A percentile compares a stretch with the other conserved stretches of the same genome.
phyloP scores from a whole-genome alignment of 495 filamentous ascomycete species.

The Penicillium steckii region DNA sequence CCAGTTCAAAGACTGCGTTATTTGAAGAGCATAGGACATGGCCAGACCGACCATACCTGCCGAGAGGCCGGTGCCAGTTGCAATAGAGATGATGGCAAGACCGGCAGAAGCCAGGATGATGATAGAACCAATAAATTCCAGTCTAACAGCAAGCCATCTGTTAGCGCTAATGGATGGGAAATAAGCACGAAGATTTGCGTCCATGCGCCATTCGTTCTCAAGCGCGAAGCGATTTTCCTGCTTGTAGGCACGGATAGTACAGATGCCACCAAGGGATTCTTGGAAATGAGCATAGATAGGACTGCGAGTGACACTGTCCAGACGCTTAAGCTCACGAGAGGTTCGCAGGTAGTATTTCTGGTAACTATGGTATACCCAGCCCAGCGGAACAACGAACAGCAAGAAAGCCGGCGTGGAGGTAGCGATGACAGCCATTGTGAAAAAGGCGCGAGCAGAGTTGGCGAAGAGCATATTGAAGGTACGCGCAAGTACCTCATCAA shows the following conservation, averaged over 20 bases:
- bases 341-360: slow-evolving; percentile 97
- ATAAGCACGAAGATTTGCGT: slow-evolving; percentile 92
- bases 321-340: slow-evolving; percentile 90
- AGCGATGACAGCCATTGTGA: slow-evolving; percentile 85
- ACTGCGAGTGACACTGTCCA: slow-evolving; percentile 92
- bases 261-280: slow-evolving; percentile 90
- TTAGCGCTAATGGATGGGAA: slow-evolving; percentile 97
- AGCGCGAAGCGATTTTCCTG: slow-evolving; percentile 83
- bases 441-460: slow-evolving; percentile 79
- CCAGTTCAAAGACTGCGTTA: slow-evolving; percentile 98
- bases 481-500: slow-evolving; percentile 92
- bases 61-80: slow-evolving; percentile 63
- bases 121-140: slow-evolving; percentile 94
- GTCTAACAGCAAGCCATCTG: slow-evolving; percentile 90
- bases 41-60: slow-evolving; percentile 85
- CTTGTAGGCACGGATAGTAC: slow-evolving; percentile 95
- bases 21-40: slow-evolving; percentile 96
- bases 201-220: slow-evolving; percentile 98
- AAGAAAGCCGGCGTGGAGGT: slow-evolving; percentile 78
- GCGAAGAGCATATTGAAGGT: slow-evolving; percentile 94
- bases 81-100: slow-evolving; percentile 78
- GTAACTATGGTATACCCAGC: slow-evolving; percentile 83
- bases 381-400: slow-evolving; percentile 75
- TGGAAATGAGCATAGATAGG: slow-evolving; percentile 99
- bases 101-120: slow-evolving; percentile 88